Percentiles rank a stretch among this genome's conserved stretches.
phyloP scores from a whole-genome alignment of 495 filamentous ascomycete genomes.

The Talaromyces ruber region DNA sequence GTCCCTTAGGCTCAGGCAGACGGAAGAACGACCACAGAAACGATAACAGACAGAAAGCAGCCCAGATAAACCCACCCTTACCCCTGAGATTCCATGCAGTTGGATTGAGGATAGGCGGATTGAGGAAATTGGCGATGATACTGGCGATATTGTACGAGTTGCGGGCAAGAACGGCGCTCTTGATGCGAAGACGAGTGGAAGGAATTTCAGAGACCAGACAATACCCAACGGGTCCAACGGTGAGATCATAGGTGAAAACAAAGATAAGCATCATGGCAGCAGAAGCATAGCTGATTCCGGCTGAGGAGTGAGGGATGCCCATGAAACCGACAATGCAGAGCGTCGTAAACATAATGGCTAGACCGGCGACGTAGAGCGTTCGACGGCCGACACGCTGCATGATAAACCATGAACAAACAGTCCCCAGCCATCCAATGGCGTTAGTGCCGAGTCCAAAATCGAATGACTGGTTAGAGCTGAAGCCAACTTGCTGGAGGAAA shows the following conservation, averaged over 20 bases:
- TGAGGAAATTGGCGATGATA: slow-evolving; percentile 56
- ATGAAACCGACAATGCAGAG: slow-evolving; percentile 58
- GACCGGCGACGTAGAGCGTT: slow-evolving; percentile 53
- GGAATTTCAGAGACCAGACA: slow-evolving; percentile 61
- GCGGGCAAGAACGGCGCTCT: slow-evolving; percentile 55
- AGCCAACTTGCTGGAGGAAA: slow-evolving; percentile 34
- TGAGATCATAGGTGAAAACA: slow-evolving; percentile 52
- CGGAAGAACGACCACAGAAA: slow-evolving; percentile 59
- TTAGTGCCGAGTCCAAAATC: slow-evolving; percentile 24
- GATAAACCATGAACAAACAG: slow-evolving; percentile 42
- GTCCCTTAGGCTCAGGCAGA: slow-evolving; percentile 55
- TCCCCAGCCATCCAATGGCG: slow-evolving; percentile 42
- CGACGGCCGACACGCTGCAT: slow-evolving; percentile 49
- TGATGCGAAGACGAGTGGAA: slow-evolving; percentile 55
- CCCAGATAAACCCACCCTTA: slow-evolving; percentile 62
- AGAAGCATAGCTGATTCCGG: neutral
- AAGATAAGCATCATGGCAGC: slow-evolving; percentile 49
- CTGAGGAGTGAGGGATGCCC: slow-evolving; percentile 38
- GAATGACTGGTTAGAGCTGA: slow-evolving; percentile 19
- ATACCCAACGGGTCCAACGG: slow-evolving; percentile 65
- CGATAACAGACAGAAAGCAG: slow-evolving; percentile 52
- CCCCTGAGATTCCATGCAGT: slow-evolving; percentile 60
- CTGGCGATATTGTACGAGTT: slow-evolving; percentile 58
- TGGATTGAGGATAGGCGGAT: slow-evolving; percentile 56
- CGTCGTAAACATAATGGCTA: slow-evolving; percentile 46